Evolutionary conservation across 179 eudicot genomes (phyloP), one percentile per base, ranked within the genome.

Genomic region (Corrigiola litoralis): DNA sequence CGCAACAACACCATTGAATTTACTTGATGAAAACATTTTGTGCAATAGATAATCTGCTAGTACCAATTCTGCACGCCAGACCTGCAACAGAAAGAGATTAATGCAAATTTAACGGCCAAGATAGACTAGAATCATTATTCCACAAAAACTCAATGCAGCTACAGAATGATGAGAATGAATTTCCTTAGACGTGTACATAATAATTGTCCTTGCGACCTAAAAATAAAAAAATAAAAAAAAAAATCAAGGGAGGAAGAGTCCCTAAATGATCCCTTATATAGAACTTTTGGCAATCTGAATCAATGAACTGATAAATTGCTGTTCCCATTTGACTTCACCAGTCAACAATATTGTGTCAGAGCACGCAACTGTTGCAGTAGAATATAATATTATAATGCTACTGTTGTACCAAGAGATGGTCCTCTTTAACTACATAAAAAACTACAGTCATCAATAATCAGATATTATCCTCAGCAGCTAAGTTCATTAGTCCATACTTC

Each of bases 1-100:
- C 27, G 89, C 92, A 53, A 83, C 73, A 71, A 80, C 70, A 32
- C 72, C 88, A 70, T 75, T 70, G 60, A 94, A 79, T 46, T 76
- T 77, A 33, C 87, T 76, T 38, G 97, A 81, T 13, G 69, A 61
- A 47, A 75, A 70, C 84, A 85, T 83, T 68, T 80, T 83, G 72
- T 94, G 97, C 78, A 90, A 69, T 58, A 94, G 76, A 69, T 81
- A 90, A 72, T 90, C 97, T 62, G 97, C 94, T 66, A 94, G 72
- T 59, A 90, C 58, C 37, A 94, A 50, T 81, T 87, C 97, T 46
- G 99, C 99, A 72, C 83, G 88, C 99, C 99, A 94, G 33, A 94
- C 85, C 97, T 94, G 75, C 63, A 71, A 75, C 20, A 52, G 54
- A 21, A n/a, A 27, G 52, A 27, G 65, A 27, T 21, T 42, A 64